Conservation (phyloP, 2,329 filamentous ascomycete species). For the Trichoderma asperellum region DNA sequence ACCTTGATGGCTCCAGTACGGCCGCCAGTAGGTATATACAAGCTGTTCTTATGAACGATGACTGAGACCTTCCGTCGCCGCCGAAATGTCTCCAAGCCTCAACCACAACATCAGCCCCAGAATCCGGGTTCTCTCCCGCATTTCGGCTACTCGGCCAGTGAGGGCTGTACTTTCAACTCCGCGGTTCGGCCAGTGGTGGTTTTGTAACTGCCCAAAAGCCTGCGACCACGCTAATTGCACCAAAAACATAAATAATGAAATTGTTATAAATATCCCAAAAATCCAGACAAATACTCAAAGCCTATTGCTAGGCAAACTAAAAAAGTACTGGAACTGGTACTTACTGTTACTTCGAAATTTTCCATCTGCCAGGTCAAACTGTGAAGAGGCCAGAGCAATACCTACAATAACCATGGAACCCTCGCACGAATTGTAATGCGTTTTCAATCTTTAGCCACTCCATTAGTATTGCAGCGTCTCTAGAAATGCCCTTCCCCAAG, state of each 20-base stretch:
- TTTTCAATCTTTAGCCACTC: not conserved
- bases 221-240: too few species aligned
- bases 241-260: too few species aligned
- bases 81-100: not conserved
- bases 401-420: not conserved
- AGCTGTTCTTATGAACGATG: not conserved
- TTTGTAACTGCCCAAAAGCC: too few species aligned
- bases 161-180: not conserved
- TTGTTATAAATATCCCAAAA: too few species aligned
- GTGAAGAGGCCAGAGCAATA: not conserved
- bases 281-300: too few species aligned
- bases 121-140: not conserved
- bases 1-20: not conserved
- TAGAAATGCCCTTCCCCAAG: not conserved
- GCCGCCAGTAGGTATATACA: not conserved
- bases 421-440: too few species aligned
- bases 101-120: not conserved
- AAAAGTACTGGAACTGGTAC: too few species aligned
- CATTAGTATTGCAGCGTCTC: not conserved
- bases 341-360: too few species aligned
- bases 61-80: not conserved
- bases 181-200: constrained; percentile 5
- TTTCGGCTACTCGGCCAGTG: constrained; percentile 6
- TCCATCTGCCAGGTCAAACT: not conserved
- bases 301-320: too few species aligned